Evolutionary conservation across 1,139 yeast genomes (phyloP).

Genomic region (Kodamaea derodonti): DNA sequence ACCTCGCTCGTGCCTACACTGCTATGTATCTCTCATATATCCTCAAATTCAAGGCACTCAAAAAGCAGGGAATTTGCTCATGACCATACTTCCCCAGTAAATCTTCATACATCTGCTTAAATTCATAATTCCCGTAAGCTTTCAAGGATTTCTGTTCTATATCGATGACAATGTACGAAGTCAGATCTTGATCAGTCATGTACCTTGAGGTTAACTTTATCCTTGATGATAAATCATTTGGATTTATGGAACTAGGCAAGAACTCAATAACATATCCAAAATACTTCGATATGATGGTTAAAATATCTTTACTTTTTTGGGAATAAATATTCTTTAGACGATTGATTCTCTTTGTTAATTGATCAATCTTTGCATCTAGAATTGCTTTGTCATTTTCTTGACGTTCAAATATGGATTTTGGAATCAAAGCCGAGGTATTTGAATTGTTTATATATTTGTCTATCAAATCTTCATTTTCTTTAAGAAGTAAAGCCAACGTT

Average conservation of each 20-base stretch:
- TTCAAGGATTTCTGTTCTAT: conserved; percentile 33
- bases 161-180: conserved; percentile 38
- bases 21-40: conserved; percentile 2
- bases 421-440: conserved; percentile 30
- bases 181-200: conserved; percentile 15
- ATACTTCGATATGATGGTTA: conserved; percentile 63
- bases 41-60: conserved; percentile 68
- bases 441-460: conserved; percentile 16
- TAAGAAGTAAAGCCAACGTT: conserved; percentile 47
- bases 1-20: neutral
- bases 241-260: conserved; percentile 56
- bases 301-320: conserved; percentile 70
- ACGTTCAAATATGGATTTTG: conserved; percentile 63
- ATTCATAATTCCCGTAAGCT: conserved; percentile 42
- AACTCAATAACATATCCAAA: conserved; percentile 78
- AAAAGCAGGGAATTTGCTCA: conserved; percentile 72
- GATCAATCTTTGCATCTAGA: conserved; percentile 48
- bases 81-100: conserved; percentile 65
- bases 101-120: conserved; percentile 50
- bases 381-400: conserved; percentile 52
- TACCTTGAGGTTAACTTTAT: conserved; percentile 64
- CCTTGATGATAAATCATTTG: conserved; percentile 40
- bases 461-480: conserved; percentile 60
- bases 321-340: conserved; percentile 63
- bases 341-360: conserved; percentile 51